Evolutionary conservation across 257 asterid genomes (phyloP), one percentile per base, ranked within the genome.

Genomic region (Forsythia suspensa): DNA sequence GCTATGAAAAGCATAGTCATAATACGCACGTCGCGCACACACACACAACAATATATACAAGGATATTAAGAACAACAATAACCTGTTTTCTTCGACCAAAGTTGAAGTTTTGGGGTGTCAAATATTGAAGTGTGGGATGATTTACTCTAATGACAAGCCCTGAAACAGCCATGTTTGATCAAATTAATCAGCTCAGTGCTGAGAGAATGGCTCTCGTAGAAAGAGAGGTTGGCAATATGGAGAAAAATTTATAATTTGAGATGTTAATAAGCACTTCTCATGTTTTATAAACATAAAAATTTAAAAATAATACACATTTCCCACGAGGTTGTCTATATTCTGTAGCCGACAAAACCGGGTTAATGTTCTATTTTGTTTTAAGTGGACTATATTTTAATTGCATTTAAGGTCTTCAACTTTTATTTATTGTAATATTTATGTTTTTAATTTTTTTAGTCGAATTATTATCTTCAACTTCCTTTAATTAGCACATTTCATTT

Each of bases 11-110:
- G 41, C 20, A 29, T 29, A 29, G 34, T 29, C 34, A 1, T 29
- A 29, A 29, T 29, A 29, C 34, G 34, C 34, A 29, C 34, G 34
- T n/a, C 4, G n/a, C 9, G n/a, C 57, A 66, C 11, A 37, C 44
- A 74, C 15, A 40, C 40, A 46, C 8, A 37, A 42, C 6, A 46
- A 12, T 41, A 18, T 34, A 20, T 38, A 21, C 16, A 21, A 67
- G 42, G 10, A 41, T 15, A 55, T 16, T 6, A 36, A 55, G 13
- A 9, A 38, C 15, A 1, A 12, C 12, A 5, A 21, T 44, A 20
- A 90, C 97, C 91, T 86, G 86, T 72, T 82, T 90, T 42, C 83
- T 87, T 44, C 80, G 71, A 9, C 63, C 77, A 73, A 69, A 20
- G 36, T 46, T 52, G 44, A 86, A 77, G 29, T 80, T 86, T 74